Evolutionary conservation across 805 yeast species (phyloP), one percentile per base, ranked within the genome.

Genomic region (Nakazawaea holstii): DNA sequence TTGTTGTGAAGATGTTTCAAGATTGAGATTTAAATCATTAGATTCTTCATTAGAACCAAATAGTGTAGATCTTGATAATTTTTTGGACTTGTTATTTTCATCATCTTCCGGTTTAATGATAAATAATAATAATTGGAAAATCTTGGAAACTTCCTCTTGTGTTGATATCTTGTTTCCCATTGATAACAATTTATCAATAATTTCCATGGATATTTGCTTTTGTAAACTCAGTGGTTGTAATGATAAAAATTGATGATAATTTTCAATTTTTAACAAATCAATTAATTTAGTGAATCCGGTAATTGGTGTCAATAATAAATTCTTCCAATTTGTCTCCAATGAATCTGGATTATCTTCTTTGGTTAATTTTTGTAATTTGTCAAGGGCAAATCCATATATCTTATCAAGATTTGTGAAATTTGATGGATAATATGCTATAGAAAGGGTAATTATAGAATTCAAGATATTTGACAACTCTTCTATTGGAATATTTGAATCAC

Each of bases 381-480:
- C 66, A 26, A 55, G 51, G 1, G 88, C 81, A 59, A 76, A 82
- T 49, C 76, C 64, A 61, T 77, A 84, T 26, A 90, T 70, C 31
- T 66, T 64, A 58, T 87, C 82, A 47, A 90, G 68, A 60, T 86
- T 79, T 5, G 70, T 74, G 51, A 70, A 71, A 49, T 81, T 77
- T 0, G 74, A 67, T 6, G 88, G 85, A 58, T 86, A 86, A 66
- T 82, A 87, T 4, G 74, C 70, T 36, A 88, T 68, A 0, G 89
- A 74, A 39, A 91, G 63, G 52, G 75, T 76, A 44, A 84, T 72
- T 30, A 87, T 71, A n/a, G 84, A 77, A 49, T 82, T 83, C 39
- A 88, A 67, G 17, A 90, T 69, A 1, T 76, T 70, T 8, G 86
- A 74, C 47, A 79, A 77, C 50, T 87, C 92, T 28, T 76, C 80